Conservation (phyloP, 2,329 filamentous ascomycete species). For the Botryosphaeria dothidea region DNA sequence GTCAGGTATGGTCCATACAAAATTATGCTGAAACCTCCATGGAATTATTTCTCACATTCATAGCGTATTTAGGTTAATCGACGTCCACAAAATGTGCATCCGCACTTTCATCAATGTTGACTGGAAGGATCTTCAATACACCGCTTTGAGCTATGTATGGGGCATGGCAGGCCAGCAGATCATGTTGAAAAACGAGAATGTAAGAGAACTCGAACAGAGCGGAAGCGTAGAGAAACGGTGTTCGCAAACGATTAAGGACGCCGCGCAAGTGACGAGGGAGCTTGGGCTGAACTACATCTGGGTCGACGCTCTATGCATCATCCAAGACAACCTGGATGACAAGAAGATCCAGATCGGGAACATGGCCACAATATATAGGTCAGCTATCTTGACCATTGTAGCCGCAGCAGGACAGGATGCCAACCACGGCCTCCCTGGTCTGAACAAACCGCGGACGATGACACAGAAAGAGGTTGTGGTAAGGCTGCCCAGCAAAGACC, state of each 20-base stretch:
- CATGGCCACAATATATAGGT: neutral
- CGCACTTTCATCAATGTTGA: no score
- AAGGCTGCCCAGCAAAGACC: no score
- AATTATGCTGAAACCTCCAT: no score
- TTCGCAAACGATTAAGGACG: slow-evolving; percentile 3
- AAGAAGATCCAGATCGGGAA: neutral
- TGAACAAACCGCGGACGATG: neutral
- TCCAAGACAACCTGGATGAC: slow-evolving; percentile 10
- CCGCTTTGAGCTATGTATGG: neutral
- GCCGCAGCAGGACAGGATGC: neutral
- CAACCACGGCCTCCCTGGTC: neutral
- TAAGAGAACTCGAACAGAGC: neutral
- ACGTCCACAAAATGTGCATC: no score
- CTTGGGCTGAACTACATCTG: slow-evolving; percentile 5
- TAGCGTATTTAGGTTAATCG: no score
- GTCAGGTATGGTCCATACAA: no score
- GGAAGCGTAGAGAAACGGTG: neutral
- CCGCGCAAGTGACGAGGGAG: no score
- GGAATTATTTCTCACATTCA: no score
- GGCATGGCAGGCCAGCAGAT: neutral
- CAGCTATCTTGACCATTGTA: neutral
- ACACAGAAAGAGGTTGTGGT: no score
- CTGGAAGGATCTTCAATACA: neutral
- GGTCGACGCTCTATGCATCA: slow-evolving; percentile 16
- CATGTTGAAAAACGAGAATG: neutral